Evolutionary conservation across 768 basidiomycete genomes (phyloP).

Genomic region (Boletus tylopilopsis): DNA sequence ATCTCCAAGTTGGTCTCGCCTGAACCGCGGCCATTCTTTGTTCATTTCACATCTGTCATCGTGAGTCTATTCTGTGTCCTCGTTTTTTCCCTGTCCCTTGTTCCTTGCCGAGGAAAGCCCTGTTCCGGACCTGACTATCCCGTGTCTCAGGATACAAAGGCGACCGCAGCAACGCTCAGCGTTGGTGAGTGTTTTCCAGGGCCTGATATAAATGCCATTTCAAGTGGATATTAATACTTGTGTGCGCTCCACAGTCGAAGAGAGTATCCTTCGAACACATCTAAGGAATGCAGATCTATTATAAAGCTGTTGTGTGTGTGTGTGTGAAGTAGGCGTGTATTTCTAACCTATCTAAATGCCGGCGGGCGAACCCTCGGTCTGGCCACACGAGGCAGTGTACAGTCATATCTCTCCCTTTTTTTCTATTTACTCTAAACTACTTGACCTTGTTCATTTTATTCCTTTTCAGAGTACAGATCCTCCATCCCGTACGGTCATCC

Average conservation of each 20-base stretch:
- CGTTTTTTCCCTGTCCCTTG: conserved; percentile 4
- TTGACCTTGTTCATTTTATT: not conserved
- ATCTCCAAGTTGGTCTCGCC: conserved; percentile 62
- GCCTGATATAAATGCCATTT: not conserved
- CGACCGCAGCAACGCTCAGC: conserved; percentile 67
- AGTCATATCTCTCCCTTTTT: not conserved
- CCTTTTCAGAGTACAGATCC: no score
- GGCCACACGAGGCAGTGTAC: not conserved
- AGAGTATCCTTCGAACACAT: conserved; percentile 69
- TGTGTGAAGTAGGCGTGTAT: conserved; percentile 4
- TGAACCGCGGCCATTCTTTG: conserved; percentile 60
- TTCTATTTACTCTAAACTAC: not conserved
- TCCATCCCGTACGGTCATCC: no score
- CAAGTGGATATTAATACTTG: not conserved
- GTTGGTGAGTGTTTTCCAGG: conserved; percentile 45
- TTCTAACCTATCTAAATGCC: not conserved
- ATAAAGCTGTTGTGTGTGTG: conserved; percentile 29
- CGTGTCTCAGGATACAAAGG: conserved; percentile 58
- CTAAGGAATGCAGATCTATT: conserved; percentile 67
- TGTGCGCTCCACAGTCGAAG: conserved; percentile 56
- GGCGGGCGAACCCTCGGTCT: not conserved
- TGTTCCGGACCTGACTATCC: not conserved
- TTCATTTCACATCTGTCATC: conserved; percentile 74
- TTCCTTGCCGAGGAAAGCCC: not conserved
- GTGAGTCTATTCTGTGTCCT: conserved; percentile 42